Evolutionary conservation across 2,329 filamentous ascomycete genomes (phyloP).

Genomic region (Elsinoe ampelina): DNA sequence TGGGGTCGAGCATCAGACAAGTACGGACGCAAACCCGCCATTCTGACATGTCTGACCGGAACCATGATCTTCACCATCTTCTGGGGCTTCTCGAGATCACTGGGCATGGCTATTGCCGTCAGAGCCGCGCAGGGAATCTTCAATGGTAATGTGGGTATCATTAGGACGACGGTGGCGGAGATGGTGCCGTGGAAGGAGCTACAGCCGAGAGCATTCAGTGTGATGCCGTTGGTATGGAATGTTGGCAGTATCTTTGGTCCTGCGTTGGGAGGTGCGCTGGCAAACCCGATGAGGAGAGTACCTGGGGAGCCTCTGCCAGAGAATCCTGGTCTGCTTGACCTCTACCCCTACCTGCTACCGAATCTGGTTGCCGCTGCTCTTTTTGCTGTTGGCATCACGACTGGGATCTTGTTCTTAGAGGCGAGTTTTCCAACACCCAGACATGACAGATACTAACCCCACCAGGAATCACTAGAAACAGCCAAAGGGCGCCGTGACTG

Average conservation of each 20-base stretch:
- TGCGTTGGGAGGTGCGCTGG: slow-evolving; percentile 76
- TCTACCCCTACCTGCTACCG: slow-evolving; percentile 73
- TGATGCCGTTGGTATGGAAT: slow-evolving; percentile 90
- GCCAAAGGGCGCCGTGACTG: slow-evolving; percentile 62
- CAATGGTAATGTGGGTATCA: slow-evolving; percentile 80
- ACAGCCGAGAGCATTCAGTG: slow-evolving; percentile 78
- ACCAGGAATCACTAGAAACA: slow-evolving; percentile 66
- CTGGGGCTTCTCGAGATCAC: slow-evolving; percentile 73
- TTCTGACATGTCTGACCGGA: slow-evolving; percentile 61
- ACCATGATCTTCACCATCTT: slow-evolving; percentile 75
- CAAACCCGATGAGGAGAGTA: slow-evolving; percentile 67
- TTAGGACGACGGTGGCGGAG: slow-evolving; percentile 62
- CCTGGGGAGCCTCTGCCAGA: slow-evolving; percentile 51
- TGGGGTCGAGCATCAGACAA: slow-evolving; percentile 76
- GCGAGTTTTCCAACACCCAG: slow-evolving; percentile 34
- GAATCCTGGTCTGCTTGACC: slow-evolving; percentile 56
- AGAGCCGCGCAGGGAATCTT: slow-evolving; percentile 71
- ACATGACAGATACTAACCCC: slow-evolving; percentile 8
- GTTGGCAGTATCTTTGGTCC: slow-evolving; percentile 83
- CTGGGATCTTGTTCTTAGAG: slow-evolving; percentile 68
- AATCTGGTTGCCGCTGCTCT: slow-evolving; percentile 69
- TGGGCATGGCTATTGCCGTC: slow-evolving; percentile 70
- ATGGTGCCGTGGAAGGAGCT: slow-evolving; percentile 80
- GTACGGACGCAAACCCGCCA: slow-evolving; percentile 72
- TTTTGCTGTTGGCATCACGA: slow-evolving; percentile 67